A percentile compares a stretch with the other conserved stretches of the same genome.
Evolutionary conservation across 768 basidiomycete genomes (phyloP).

Genomic region (Boletus subparvulus): DNA sequence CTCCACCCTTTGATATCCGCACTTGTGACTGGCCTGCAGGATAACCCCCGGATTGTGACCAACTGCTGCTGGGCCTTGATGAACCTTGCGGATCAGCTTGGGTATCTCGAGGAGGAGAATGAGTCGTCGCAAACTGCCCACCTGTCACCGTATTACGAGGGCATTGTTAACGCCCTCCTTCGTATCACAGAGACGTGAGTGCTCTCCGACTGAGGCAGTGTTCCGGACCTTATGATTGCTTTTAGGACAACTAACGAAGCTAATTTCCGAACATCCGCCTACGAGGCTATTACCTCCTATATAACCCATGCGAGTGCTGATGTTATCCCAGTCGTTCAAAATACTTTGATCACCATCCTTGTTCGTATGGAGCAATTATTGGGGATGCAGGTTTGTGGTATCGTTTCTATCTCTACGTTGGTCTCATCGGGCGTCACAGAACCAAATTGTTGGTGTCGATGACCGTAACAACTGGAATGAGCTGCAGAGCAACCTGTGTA

Average conservation of each 20-base stretch:
- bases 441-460: slow-evolving; percentile 91
- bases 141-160: slow-evolving; percentile 88
- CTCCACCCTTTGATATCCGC: slow-evolving; percentile 80
- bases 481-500: slow-evolving; percentile 92
- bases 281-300: slow-evolving; percentile 91
- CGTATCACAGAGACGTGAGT: slow-evolving; percentile 83
- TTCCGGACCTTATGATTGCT: slow-evolving; percentile 11
- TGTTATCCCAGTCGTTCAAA: slow-evolving; percentile 76
- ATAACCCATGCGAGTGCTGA: slow-evolving; percentile 79
- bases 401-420: not conserved
- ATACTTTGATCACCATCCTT: slow-evolving; percentile 79
- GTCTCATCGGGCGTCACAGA: slow-evolving; percentile 41
- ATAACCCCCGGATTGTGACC: slow-evolving; percentile 80
- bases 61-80: slow-evolving; percentile 97
- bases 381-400: slow-evolving; percentile 66
- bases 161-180: slow-evolving; percentile 79
- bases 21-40: slow-evolving; percentile 76
- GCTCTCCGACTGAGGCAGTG: not conserved
- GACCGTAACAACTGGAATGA: slow-evolving; percentile 99
- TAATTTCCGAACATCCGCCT: slow-evolving; percentile 93
- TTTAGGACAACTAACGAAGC: slow-evolving; percentile 78
- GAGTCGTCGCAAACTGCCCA: slow-evolving; percentile 54
- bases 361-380: slow-evolving; percentile 88
- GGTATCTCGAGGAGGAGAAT: slow-evolving; percentile 63
- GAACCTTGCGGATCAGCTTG: slow-evolving; percentile 92